Percentiles rank a stretch among this genome's conserved stretches.
phyloP scores from a whole-genome alignment of 2,329 filamentous ascomycete species.

The Exophiala sp. region DNA sequence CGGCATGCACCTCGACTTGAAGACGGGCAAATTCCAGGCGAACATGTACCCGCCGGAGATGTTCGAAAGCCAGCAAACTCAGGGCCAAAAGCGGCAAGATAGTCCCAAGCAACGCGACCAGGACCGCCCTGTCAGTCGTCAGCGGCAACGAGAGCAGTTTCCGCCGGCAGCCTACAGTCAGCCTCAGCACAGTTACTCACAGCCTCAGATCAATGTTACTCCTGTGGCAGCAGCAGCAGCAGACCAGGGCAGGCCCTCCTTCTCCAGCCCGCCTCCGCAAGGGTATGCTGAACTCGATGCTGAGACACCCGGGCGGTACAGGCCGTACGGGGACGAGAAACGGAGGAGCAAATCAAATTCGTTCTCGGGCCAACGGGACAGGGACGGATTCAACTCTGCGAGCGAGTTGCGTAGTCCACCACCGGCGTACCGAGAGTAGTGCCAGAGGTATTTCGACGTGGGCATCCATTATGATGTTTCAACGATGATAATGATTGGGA shows the following conservation, averaged over 20 bases:
- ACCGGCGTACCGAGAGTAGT: conserved; percentile 18
- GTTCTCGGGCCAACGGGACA: conserved; percentile 1
- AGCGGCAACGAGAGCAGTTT: neutral
- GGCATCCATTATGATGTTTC: too few species aligned
- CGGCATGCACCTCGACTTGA: conserved; percentile 20
- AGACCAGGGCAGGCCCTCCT: neutral
- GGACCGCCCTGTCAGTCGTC: neutral
- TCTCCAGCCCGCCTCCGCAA: conserved; percentile 4
- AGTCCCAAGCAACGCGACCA: neutral
- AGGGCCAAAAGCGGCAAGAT: neutral
- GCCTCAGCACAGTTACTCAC: conserved; percentile 5
- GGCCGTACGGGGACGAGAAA: conserved; percentile 11
- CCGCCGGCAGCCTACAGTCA: neutral
- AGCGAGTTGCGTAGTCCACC: conserved; percentile 10
- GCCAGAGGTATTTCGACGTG: neutral
- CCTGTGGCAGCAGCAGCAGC: neutral
- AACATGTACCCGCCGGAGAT: conserved; percentile 25
- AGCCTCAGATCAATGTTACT: conserved; percentile 14
- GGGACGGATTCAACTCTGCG: neutral
- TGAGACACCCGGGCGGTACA: conserved; percentile 18
- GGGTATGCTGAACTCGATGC: conserved; percentile 18
- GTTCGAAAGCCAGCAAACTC: conserved; percentile 3
- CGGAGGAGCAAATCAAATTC: conserved; percentile 9
- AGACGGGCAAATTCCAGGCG: conserved; percentile 23
- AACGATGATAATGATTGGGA: neutral